Evolutionary conservation across 805 yeast species (phyloP), one percentile per base, ranked within the genome.

Genomic region (Lachancea kluyveri): DNA sequence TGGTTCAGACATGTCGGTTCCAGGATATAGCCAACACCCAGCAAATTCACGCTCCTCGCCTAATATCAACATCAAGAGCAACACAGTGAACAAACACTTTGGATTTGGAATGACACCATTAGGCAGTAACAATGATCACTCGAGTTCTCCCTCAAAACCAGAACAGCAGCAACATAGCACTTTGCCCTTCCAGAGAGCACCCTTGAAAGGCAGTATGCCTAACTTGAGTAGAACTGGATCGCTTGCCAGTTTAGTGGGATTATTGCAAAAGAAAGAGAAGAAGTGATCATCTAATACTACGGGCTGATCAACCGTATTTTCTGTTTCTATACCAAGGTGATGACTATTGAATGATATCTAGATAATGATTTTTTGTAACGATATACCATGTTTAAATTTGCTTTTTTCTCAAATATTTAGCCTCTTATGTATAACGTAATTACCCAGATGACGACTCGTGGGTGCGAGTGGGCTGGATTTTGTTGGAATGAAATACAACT

Each of bases 81-180:
- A 39, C 13, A 34, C 49, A 3, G 45, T 46, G 5, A 39, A 43
- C 8, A 49, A 48, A 26, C 48, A 48, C 12, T 46, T 45, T 31
- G 46, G 54, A 6, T 49, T 54, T 29, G 43, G 46, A 21, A 53
- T 54, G 58, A 51, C 57, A 12, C 54, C 57, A 6, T 38, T 42
- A 6, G 45, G 30, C n/a, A 16, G 11, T 10, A 26, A 30, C 15
- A 13, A 2, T 18, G 25, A 31, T 14, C 21, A 19, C 9, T 24
- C 17, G 17, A 11, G 18, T n/a, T 18, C 32, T 11, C 12, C 6
- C 9, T 10, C 18, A n/a, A 17, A 6, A 17, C n/a, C 15, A 30
- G 8, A 37, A 24, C 18, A 31, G 26, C 4, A 35, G 39, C 17
- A 5, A 9, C 26, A 37, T 4, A 31, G 36, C 1, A 30, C 39